phyloP scores from a whole-genome alignment of 164 flowering plant genomes.

The Amborella trichopoda region DNA sequence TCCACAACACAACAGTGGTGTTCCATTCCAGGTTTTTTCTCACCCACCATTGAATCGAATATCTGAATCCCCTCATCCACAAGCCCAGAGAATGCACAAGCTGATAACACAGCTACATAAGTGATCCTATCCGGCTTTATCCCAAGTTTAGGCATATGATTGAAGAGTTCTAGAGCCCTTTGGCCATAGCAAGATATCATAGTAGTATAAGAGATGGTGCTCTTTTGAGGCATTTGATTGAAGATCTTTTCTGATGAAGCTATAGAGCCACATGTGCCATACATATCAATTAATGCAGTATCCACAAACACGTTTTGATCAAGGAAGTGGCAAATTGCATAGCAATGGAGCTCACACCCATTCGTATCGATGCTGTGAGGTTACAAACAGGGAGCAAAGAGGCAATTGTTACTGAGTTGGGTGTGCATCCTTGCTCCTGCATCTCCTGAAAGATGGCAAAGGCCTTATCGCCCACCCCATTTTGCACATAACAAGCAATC shows the following conservation, averaged over 20 bases:
- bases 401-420: slow-evolving; percentile 62
- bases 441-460: slow-evolving; percentile 38
- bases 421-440: slow-evolving; percentile 38
- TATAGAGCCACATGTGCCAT: slow-evolving; percentile 63
- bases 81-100: slow-evolving; percentile 72
- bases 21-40: slow-evolving; percentile 41
- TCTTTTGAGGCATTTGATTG: slow-evolving; percentile 27
- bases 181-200: slow-evolving; percentile 83
- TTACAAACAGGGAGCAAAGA: slow-evolving; percentile 72
- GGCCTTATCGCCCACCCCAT: slow-evolving; percentile 44
- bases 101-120: slow-evolving; percentile 68
- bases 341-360: slow-evolving; percentile 73
- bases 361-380: slow-evolving; percentile 31
- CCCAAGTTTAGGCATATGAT: slow-evolving; percentile 31
- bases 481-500: slow-evolving; percentile 65
- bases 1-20: slow-evolving; percentile 81
- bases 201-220: slow-evolving; percentile 63
- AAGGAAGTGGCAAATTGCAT: slow-evolving; percentile 42
- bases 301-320: slow-evolving; percentile 64
- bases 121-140: slow-evolving; percentile 67
- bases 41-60: slow-evolving; percentile 52
- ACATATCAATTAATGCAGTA: slow-evolving; percentile 77
- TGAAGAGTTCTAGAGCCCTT: slow-evolving; percentile 50
- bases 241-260: slow-evolving; percentile 49
- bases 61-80: slow-evolving; percentile 70